Base-by-base conservation (phyloP, 2,329 filamentous ascomycete species). In the Neopestalotiopsis rosae region DNA sequence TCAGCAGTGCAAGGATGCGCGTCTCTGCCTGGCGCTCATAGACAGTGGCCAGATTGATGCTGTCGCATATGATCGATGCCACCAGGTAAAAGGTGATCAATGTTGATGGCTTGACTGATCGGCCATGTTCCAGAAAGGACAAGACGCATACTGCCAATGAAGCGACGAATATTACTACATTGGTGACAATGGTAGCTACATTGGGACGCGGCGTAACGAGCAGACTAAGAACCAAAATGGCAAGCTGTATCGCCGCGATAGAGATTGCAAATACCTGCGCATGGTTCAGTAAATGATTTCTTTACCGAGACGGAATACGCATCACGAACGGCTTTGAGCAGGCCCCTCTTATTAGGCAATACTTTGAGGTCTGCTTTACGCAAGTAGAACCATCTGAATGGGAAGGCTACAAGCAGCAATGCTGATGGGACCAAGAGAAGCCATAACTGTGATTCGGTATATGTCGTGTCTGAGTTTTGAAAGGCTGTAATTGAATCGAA, bases 81-180 rank as follows among this genome's bases (percentile, higher is more conserved):
- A 65, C 32, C 4, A 65, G 62, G 17, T 65, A 65, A n/a, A 49
- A 4, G 34, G 40, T 34, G 14, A 34, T 5, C 10, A 49, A 34
- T 20, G 14, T 34, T 24, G 62, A 65, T 14, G 62, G 62, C 24
- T 34, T 45, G 24, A 65, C 30, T n/a, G 62, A 65, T n/a, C 62
- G 62, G 20, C 20, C 30, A 17, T 65, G 62, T 34, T 65, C 62
- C 7, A 45, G 40, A 14, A 65, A 65, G 6, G 40, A 34, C 38
- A 65, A 49, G 6, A 28, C 34, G 42, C 62, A 65, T 5, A 62
- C 30, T 34, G 5, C 32, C n/a, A 62, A 13, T 14, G 30, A 40
- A 20, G 59, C 59, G 10, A 62, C 59, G 20, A 62, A 62, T 59
- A 17, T 34, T 14, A 59, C 57, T 1, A 30, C 57, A 32, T 30